These are phyloP conservation scores for Talaromyces albobiverticillius DNA, from an alignment of 2,329 filamentous ascomycete species.

Conservation along the genomic window DNA sequence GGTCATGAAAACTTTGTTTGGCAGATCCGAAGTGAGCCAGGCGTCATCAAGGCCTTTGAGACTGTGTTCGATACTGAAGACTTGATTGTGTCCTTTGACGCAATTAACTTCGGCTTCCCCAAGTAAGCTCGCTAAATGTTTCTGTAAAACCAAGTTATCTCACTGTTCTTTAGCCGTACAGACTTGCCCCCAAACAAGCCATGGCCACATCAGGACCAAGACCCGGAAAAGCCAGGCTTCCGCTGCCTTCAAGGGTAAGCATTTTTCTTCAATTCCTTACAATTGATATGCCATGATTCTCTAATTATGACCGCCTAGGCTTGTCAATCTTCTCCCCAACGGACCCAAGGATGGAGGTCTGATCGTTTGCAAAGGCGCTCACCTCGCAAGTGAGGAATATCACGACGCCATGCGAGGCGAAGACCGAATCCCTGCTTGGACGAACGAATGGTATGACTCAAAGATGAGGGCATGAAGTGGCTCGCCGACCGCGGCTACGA, in stretches of 20 bases:
- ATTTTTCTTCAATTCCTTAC: too few relatives aligned
- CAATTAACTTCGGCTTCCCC: not conserved
- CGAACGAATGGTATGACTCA: conserved; percentile 38
- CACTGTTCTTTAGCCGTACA: conserved; percentile 25
- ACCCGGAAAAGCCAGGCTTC: conserved; percentile 33
- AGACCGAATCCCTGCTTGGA: conserved; percentile 14
- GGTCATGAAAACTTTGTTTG: conserved; percentile 24
- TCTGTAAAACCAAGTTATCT: too few relatives aligned
- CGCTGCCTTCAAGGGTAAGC: conserved; percentile 41
- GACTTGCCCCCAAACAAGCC: conserved; percentile 26
- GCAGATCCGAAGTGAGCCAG: conserved; percentile 30
- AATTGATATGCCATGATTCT: too few relatives aligned
- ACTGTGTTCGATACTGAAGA: conserved; percentile 33
- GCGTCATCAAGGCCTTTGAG: conserved; percentile 35
- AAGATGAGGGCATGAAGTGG: conserved; percentile 42
- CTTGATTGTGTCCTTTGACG: conserved; percentile 18
- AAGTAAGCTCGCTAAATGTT: not conserved
- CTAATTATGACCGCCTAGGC: too few relatives aligned
- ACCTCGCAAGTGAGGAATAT: conserved; percentile 43
- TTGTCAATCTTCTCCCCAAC: conserved; percentile 42
- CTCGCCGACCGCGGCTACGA: conserved; percentile 38
- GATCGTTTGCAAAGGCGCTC: conserved; percentile 41
- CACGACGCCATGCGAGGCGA: conserved; percentile 22
- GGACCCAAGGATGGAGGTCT: conserved; percentile 45
- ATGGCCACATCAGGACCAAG: conserved; percentile 45